Base-by-base conservation (phyloP, 2,329 filamentous ascomycete species). In the Phaeophleospora eucalypticola region DNA sequence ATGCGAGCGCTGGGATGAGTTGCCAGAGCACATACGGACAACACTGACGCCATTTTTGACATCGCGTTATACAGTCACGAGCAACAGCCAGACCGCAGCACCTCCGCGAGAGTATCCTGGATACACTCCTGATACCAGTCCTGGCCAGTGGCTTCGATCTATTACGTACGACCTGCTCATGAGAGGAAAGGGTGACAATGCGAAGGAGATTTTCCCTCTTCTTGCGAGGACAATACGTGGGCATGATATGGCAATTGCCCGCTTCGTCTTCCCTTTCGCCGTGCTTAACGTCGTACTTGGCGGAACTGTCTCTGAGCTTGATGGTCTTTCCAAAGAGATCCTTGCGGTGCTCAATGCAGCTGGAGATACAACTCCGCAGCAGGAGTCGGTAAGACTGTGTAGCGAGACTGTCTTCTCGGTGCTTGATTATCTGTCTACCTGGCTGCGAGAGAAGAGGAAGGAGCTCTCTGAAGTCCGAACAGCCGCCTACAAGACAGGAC, bases 391-490 rank as follows among this genome's bases (percentile, higher is more conserved):
- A 60, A 87, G 91, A 61, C 75, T 87, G 43, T 95, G 87, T 64
- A 95, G 88, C 61, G 89, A 97, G 86, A 89, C 86, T 46, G 84
- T 96, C 2, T 98, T 98, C 65, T 81, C 85, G 38, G 81, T 94
- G 3, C 76, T 98, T 0, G 94, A 98, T 65, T 97, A 98, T 65
- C 80, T 91, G 51, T 89, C 89, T 62, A 80, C 85, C 54, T 98
- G 91, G 89, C 72, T 94, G 18, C 89, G 95, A 59, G 81, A 84
- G 44, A 94, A 88, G 65, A 80, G 81, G 65, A 75, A 78, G 65
- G 51, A 63, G 46, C 57, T 75, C 1, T 58, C 64, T 4, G 69
- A 71, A 14, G 66, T 63, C 12, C 63, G 69, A 29, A 54, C 61
- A 10, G 66, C 68, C 48, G 71, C 71, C n/a, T 65, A 68, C 15